Percentiles rank a stretch among this genome's conserved stretches.
Evolutionary conservation across 1,284 basidiomycete genomes (phyloP).

Genomic region (Volvariella surrecta): DNA sequence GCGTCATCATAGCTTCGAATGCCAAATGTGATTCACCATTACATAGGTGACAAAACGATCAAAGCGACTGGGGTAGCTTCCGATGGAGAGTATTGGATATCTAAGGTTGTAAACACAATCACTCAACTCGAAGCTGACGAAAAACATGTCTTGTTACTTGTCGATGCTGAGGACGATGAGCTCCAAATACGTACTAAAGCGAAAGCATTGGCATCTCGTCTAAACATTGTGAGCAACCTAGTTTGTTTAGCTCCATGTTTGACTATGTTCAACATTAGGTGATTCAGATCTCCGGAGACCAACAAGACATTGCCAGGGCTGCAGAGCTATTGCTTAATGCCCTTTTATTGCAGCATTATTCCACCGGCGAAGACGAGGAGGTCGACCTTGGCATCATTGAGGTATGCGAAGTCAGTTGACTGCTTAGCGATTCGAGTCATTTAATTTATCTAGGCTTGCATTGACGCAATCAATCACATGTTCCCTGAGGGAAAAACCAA

Average conservation of each 20-base stretch:
- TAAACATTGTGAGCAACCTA: conserved; percentile 36
- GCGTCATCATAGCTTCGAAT: conserved; percentile 6
- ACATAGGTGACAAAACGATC: conserved; percentile 35
- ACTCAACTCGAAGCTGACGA: conserved; percentile 53
- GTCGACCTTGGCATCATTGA: conserved; percentile 49
- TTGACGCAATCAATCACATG: conserved; percentile 45
- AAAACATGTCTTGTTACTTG: conserved; percentile 58
- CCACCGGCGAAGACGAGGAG: conserved; percentile 44
- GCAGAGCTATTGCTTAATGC: conserved; percentile 66
- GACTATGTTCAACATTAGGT: neutral
- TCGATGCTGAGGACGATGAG: conserved; percentile 53
- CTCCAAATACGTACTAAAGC: conserved; percentile 37
- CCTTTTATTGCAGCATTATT: conserved; percentile 64
- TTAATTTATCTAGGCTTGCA: conserved; percentile 32
- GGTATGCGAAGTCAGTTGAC: conserved; percentile 28
- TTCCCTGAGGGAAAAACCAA: conserved; percentile 38
- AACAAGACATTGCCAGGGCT: conserved; percentile 51
- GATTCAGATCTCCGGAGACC: conserved; percentile 32
- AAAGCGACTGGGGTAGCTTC: conserved; percentile 57
- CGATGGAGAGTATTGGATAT: conserved; percentile 77
- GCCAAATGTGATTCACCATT: too few species aligned
- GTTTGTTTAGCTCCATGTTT: neutral
- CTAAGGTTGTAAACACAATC: conserved; percentile 59
- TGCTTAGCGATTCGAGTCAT: neutral
- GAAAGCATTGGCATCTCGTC: conserved; percentile 31